These are phyloP conservation scores for Lagenidium giganteum DNA, from an alignment of 352 stramenopile genomes.

Conservation along the genomic window DNA sequence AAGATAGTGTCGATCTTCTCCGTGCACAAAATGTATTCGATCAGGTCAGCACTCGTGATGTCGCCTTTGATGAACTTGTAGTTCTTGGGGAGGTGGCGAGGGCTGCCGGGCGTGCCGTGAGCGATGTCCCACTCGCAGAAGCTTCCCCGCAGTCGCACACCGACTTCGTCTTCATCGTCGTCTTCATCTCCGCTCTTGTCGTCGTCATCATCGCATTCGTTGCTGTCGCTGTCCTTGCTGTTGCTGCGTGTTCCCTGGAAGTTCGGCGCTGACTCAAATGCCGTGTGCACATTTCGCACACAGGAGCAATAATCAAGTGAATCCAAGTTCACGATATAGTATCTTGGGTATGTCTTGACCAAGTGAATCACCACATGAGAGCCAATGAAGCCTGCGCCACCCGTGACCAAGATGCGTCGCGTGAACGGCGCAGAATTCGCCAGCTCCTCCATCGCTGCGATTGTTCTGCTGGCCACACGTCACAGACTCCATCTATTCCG, in stretches of 20 bases:
- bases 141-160: conserved; percentile 37
- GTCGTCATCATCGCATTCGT: too few relatives aligned
- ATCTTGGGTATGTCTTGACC: conserved; percentile 95
- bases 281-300: conserved; percentile 61
- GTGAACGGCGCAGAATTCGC: too few relatives aligned
- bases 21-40: conserved; percentile 92
- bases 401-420: conserved; percentile 98
- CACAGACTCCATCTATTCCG: too few relatives aligned
- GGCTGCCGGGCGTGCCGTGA: conserved; percentile 62
- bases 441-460: too few relatives aligned
- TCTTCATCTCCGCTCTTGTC: too few relatives aligned
- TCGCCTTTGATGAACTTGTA: conserved; percentile 98
- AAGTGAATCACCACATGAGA: conserved; percentile 97
- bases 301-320: conserved; percentile 83
- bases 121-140: conserved; percentile 47
- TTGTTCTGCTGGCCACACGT: too few relatives aligned
- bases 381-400: conserved; percentile 95
- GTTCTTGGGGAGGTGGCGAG: conserved; percentile 42
- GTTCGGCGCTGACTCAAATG: conserved; percentile 17
- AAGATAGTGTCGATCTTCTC: conserved; percentile 98
- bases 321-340: conserved; percentile 97
- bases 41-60: conserved; percentile 92
- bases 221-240: conserved; percentile 15
- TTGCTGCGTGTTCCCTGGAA: too few relatives aligned
- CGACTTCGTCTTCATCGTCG: conserved; percentile 28